phyloP scores from a whole-genome alignment of 306 rosid species.

The Prunus mume region DNA sequence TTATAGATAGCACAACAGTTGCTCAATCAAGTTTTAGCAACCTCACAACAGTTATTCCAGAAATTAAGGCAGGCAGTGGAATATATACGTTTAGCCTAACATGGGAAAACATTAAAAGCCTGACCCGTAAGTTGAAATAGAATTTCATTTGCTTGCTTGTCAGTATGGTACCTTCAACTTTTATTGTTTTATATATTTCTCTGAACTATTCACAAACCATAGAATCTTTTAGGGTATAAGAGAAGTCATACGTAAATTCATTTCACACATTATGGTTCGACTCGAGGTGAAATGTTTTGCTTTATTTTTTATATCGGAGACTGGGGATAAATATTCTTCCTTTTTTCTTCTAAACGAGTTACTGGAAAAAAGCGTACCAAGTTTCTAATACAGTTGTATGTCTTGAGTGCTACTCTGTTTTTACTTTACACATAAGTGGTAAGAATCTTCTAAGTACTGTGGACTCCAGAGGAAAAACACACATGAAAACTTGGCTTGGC shows the following conservation, averaged over 20 bases:
- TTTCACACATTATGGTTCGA: background rate
- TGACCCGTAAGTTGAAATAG: constrained; percentile 59
- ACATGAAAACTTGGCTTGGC: background rate
- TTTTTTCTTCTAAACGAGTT: background rate
- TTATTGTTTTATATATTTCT: background rate
- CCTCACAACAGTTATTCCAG: constrained; percentile 37
- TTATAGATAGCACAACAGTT: constrained; percentile 59
- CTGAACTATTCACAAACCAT: background rate
- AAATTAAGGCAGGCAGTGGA: constrained; percentile 52
- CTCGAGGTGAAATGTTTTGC: background rate
- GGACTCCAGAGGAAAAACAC: background rate
- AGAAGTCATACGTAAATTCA: background rate
- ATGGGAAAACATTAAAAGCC: constrained; percentile 56
- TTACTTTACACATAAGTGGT: background rate
- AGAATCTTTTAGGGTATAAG: background rate
- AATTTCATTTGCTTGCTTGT: constrained; percentile 20
- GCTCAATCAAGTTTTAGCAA: constrained; percentile 44
- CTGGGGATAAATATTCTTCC: background rate
- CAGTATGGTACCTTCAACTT: background rate
- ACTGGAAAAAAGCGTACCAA: background rate
- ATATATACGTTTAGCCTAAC: constrained; percentile 67
- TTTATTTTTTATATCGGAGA: background rate
- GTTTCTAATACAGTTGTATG: background rate
- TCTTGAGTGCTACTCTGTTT: background rate
- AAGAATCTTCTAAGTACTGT: background rate